Conservation (phyloP, 805 yeast genomes). For the Candida stauntonica region DNA sequence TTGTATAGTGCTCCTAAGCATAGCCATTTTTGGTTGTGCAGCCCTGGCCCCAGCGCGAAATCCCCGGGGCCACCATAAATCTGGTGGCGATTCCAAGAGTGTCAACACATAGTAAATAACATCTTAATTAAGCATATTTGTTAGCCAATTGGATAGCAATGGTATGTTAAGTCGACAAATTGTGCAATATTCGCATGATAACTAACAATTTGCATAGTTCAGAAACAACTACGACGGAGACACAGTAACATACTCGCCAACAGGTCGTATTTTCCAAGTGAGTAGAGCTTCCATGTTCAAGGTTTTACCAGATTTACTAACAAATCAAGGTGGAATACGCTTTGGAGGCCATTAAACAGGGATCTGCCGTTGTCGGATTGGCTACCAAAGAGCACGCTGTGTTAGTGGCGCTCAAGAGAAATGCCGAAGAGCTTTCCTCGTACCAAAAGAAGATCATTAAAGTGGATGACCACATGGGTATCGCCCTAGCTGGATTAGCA, state of each 20-base stretch:
- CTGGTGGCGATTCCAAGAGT: conserved; percentile 6
- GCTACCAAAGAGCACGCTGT: conserved; percentile 85
- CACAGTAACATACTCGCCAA: conserved; percentile 94
- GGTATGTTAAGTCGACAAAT: too few species aligned
- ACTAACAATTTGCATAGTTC: conserved; percentile 46
- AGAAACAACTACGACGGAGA: conserved; percentile 99
- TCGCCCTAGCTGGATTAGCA: conserved; percentile 95
- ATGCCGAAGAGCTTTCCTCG: conserved; percentile 95
- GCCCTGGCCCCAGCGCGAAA: conserved; percentile 3
- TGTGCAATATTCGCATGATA: too few species aligned
- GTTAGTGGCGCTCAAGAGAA: conserved; percentile 89
- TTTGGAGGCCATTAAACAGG: conserved; percentile 94
- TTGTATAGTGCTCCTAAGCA: too few species aligned
- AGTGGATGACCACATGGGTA: conserved; percentile 90
- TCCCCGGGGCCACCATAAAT: not conserved
- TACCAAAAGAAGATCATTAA: conserved; percentile 91
- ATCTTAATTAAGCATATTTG: too few species aligned
- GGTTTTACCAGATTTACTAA: conserved; percentile 6
- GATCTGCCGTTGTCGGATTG: conserved; percentile 94
- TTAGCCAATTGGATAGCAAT: too few species aligned
- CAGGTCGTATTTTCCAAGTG: conserved; percentile 84
- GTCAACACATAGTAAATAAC: not conserved
- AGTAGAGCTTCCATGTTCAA: conserved; percentile 13
- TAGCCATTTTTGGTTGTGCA: conserved; percentile 6
- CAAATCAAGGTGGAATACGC: conserved; percentile 70